Base-by-base conservation (phyloP, 495 filamentous ascomycete genomes). In the Astrothelium macrocarpum region DNA sequence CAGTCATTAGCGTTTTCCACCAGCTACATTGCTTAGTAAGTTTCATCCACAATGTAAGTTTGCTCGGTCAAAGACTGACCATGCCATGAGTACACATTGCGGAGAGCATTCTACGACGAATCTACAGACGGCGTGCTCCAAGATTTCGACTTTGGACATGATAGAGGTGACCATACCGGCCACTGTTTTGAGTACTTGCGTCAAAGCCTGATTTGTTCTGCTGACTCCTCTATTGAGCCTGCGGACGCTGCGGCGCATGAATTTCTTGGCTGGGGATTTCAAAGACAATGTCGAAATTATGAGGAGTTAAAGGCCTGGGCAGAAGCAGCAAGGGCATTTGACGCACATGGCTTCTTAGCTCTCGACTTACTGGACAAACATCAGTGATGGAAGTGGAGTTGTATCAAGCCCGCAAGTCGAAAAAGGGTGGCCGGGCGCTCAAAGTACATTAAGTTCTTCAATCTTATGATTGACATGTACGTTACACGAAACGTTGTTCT, bases 171-270 rank as follows among this genome's bases (percentile, higher is more conserved):
- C 5, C 69, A 71, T 42, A 53, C 36, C 7, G 46, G 61, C 9
- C 67, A 69, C 43, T 71, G 69, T 59, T 71, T 71, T 28, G 69
- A 69, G 25, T 71, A 71, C 42, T 60, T 71, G 7, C 60, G 60
- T 53, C 67, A 71, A 32, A 56, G 62, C 12, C 23, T 71, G n/a
- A 63, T 61, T 49, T 67, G 69, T 32, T 62, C 67, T 12, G 64
- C 67, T 20, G 69, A 69, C 31, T 62, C 56, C 25, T 65, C 59
- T 25, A 39, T 71, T 16, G 69, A 71, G 62, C 62, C 64, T 11
- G 69, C 64, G 31, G 64, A n/a, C 16, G 39, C 61, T 32, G 53
- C 32, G 9, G 23, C 34, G 34, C 34, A 39, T 39, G 5, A 39
- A 67, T 69, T 69, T 31, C 32, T 65, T 10, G 69, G 45, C 20